Conservation (phyloP, 495 filamentous ascomycete species). For the Astrocystis sublimbata region DNA sequence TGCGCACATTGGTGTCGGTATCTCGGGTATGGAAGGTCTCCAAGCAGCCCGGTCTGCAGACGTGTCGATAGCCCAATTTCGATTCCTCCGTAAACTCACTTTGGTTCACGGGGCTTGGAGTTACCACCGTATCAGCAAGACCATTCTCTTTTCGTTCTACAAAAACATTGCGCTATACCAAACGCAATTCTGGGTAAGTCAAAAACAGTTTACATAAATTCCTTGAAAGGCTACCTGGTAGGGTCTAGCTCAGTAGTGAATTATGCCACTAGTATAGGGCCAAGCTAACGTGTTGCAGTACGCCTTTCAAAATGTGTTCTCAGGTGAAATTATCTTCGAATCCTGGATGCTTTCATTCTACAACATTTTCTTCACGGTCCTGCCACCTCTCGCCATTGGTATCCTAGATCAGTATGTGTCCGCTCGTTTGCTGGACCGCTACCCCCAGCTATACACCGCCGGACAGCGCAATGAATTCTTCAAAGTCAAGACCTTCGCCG, state of each 20-base stretch:
- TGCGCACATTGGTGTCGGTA: slow-evolving; percentile 97
- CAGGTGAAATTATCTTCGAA: slow-evolving; percentile 97
- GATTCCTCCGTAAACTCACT: slow-evolving; percentile 90
- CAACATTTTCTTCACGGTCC: slow-evolving; percentile 96
- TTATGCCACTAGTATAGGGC: slow-evolving; percentile 9
- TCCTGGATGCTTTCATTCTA: slow-evolving; percentile 99
- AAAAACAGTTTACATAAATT: too few relatives aligned
- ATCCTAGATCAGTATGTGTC: slow-evolving; percentile 99
- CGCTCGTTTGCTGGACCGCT: slow-evolving; percentile 92
- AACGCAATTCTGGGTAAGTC: slow-evolving; percentile 95
- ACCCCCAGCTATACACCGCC: slow-evolving; percentile 93
- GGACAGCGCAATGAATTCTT: slow-evolving; percentile 94
- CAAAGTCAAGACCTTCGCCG: slow-evolving; percentile 83
- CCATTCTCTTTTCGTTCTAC: slow-evolving; percentile 98
- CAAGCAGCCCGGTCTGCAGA: slow-evolving; percentile 96
- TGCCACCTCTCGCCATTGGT: slow-evolving; percentile 92
- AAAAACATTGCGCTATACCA: slow-evolving; percentile 99
- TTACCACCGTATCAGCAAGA: slow-evolving; percentile 94
- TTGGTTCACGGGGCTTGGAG: slow-evolving; percentile 97
- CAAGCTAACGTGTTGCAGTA: slow-evolving; percentile 60
- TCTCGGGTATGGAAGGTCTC: slow-evolving; percentile 97
- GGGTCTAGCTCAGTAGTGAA: background rate
- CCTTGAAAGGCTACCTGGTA: too few relatives aligned
- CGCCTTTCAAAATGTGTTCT: slow-evolving; percentile 97
- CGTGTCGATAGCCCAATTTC: slow-evolving; percentile 94